phyloP scores from a whole-genome alignment of 768 basidiomycete species.

The Pilatotrama ljubarskyi region DNA sequence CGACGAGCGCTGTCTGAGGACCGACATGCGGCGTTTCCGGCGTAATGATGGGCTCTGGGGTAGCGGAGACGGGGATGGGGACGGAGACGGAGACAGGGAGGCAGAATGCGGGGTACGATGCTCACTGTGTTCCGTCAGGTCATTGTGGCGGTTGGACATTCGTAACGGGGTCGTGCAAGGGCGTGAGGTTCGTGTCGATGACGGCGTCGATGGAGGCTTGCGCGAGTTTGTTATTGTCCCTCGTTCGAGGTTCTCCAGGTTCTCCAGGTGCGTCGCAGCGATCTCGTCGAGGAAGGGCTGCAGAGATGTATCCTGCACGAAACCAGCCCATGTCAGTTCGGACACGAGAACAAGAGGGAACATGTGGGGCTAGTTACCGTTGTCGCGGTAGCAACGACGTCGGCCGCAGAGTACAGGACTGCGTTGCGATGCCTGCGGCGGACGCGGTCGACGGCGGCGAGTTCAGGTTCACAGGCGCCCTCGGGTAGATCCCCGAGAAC shows the following conservation, averaged over 20 bases:
- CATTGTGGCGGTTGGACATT: constrained; percentile 8
- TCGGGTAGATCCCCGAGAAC: constrained; percentile 3
- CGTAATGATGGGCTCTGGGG: constrained; percentile 17
- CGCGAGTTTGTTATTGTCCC: neutral
- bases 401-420: constrained; percentile 19
- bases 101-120: constrained; percentile 4
- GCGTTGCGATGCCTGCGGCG: constrained; percentile 24
- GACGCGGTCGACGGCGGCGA: constrained; percentile 7
- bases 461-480: constrained; percentile 7
- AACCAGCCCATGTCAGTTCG: neutral
- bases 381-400: constrained; percentile 22
- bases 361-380: constrained; percentile 7
- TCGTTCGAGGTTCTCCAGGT: neutral
- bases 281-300: constrained; percentile 22
- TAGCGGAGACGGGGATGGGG: neutral
- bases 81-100: neutral
- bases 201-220: constrained; percentile 3
- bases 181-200: constrained; percentile 6
- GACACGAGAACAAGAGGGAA: neutral
- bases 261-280: constrained; percentile 8
- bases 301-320: constrained; percentile 14
- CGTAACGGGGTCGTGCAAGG: constrained; percentile 10
- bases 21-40: constrained; percentile 22
- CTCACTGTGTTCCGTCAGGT: constrained; percentile 15
- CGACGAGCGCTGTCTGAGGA: constrained; percentile 26